These are phyloP conservation scores for Thelephora aurantiotincta DNA, from an alignment of 768 basidiomycete species.

Conservation along the genomic window DNA sequence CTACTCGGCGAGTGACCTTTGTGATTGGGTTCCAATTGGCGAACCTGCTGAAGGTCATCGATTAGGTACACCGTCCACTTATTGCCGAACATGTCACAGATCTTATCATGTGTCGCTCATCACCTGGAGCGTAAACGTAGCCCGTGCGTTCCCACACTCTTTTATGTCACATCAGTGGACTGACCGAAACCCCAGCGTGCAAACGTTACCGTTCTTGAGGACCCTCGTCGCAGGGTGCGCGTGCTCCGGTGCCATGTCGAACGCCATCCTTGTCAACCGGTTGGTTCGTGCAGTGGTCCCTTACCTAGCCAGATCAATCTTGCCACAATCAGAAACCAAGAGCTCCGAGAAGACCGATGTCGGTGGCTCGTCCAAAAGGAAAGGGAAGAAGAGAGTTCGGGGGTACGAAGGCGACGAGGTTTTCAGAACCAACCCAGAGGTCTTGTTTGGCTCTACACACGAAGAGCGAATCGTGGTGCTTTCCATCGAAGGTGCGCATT, in stretches of 20 bases:
- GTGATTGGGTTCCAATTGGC: background rate
- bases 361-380: conserved; percentile 18
- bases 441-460: conserved; percentile 28
- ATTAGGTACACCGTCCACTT: background rate
- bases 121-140: background rate
- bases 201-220: conserved; percentile 29
- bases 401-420: conserved; percentile 68
- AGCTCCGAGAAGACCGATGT: too few species aligned
- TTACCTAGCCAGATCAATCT: conserved; percentile 27
- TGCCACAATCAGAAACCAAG: conserved; percentile 9
- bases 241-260: conserved; percentile 30
- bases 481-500: conserved; percentile 42
- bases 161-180: background rate
- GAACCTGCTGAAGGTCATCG: background rate
- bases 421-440: conserved; percentile 34
- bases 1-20: background rate
- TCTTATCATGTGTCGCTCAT: background rate
- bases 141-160: background rate
- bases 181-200: conserved; percentile 13
- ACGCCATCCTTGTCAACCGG: conserved; percentile 33
- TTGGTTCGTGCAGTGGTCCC: conserved; percentile 40
- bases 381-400: conserved; percentile 54
- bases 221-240: conserved; percentile 29
- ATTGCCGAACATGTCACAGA: background rate
- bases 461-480: conserved; percentile 41